Evolutionary conservation across 1,284 basidiomycete genomes (phyloP).

Genomic region (Cryptococcus hybrid): DNA sequence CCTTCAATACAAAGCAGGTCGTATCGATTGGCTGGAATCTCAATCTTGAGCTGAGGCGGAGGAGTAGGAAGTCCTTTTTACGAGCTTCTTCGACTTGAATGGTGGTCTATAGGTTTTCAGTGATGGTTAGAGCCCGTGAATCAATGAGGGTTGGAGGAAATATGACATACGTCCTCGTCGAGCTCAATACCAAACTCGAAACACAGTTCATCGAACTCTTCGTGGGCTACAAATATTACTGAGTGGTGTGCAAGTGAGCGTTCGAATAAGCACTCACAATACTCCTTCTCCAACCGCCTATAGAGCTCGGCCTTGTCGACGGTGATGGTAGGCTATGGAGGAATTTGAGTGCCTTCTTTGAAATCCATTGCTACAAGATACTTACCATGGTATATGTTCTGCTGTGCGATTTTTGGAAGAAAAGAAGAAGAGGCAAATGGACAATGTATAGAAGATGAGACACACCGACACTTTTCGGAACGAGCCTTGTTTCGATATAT

Average conservation of each 20-base stretch:
- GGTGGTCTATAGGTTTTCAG: constrained; percentile 64
- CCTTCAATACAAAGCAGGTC: constrained; percentile 98
- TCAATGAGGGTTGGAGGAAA: not conserved
- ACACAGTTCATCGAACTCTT: constrained; percentile 93
- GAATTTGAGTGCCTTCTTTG: not conserved
- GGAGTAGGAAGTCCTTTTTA: constrained; percentile 76
- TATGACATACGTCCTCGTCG: constrained; percentile 80
- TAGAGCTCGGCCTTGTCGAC: constrained; percentile 96
- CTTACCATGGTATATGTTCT: constrained; percentile 8
- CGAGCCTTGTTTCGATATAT: too few relatives aligned
- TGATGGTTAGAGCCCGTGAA: too few relatives aligned
- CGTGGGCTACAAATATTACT: constrained; percentile 60
- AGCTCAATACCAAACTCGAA: constrained; percentile 98
- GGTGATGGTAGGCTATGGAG: constrained; percentile 76
- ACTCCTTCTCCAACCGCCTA: constrained; percentile 77
- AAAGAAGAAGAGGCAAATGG: not conserved
- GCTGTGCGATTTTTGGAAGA: not conserved
- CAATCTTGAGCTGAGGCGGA: constrained; percentile 95
- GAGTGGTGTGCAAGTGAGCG: constrained; percentile 10
- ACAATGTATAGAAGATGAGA: too few relatives aligned
- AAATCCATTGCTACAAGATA: too few relatives aligned
- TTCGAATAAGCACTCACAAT: constrained; percentile 58
- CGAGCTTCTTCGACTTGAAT: constrained; percentile 76
- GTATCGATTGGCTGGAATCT: constrained; percentile 96
- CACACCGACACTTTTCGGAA: too few relatives aligned